Evolutionary conservation across 768 basidiomycete genomes (phyloP).

Genomic region (Phlegmacium glaucopus): DNA sequence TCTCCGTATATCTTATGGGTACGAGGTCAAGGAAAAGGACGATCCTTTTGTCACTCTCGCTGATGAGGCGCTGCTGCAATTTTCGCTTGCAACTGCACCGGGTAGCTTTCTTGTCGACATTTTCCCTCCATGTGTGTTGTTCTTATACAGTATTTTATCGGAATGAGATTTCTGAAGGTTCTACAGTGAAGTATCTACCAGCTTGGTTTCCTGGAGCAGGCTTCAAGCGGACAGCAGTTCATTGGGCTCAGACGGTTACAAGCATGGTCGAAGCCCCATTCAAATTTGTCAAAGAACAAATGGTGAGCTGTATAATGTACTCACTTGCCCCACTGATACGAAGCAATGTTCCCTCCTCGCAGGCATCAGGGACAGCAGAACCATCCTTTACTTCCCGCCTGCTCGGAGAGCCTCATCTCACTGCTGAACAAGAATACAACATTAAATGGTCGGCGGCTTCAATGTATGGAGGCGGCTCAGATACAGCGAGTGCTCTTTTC

Average conservation of each 20-base stretch:
- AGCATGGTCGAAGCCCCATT: constrained; percentile 46
- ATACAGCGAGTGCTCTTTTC: constrained; percentile 27
- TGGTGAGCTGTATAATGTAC: constrained; percentile 28
- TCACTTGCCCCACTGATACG: not conserved
- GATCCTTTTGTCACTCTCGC: constrained; percentile 41
- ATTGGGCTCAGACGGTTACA: constrained; percentile 31
- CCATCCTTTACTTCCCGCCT: constrained; percentile 32
- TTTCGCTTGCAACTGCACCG: constrained; percentile 42
- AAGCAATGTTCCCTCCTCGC: not conserved
- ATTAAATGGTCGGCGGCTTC: constrained; percentile 45
- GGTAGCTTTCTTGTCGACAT: constrained; percentile 47
- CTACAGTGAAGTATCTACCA: constrained; percentile 42
- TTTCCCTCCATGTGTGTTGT: constrained; percentile 38
- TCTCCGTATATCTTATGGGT: constrained; percentile 42
- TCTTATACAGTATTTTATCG: not conserved
- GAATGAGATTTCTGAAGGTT: not conserved
- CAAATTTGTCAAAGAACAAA: constrained; percentile 38
- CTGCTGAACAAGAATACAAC: constrained; percentile 30
- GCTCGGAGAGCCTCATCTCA: constrained; percentile 25
- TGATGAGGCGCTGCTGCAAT: constrained; percentile 36
- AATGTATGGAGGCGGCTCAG: constrained; percentile 45
- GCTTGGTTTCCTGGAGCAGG: constrained; percentile 58
- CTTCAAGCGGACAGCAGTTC: too few relatives aligned
- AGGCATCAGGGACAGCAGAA: constrained; percentile 30
- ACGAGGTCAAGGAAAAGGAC: constrained; percentile 33